These are phyloP conservation scores for Blastobotrys robertii DNA, from an alignment of 805 yeast genomes.

Conservation along the genomic window DNA sequence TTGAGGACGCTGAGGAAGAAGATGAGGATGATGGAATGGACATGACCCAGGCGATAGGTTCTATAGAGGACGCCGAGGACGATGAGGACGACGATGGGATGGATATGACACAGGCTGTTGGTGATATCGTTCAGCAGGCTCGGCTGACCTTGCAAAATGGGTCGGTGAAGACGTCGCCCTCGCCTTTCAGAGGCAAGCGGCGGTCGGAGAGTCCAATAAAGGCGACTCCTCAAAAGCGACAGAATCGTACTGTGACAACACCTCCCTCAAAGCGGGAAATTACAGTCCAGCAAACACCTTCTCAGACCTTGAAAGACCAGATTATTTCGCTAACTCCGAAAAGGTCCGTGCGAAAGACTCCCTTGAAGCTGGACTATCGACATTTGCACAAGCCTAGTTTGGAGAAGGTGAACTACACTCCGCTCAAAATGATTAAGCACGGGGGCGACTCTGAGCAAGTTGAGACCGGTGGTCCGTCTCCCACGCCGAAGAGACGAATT, in stretches of 20 bases:
- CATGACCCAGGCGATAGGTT: neutral
- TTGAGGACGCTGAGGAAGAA: neutral
- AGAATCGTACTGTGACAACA: too few species aligned
- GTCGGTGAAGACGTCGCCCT: neutral
- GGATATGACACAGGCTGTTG: neutral
- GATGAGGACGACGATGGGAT: neutral
- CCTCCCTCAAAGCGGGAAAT: too few species aligned
- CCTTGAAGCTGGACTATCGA: neutral
- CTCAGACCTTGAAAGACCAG: slow-evolving; percentile 2
- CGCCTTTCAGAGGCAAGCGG: neutral
- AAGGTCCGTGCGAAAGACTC: slow-evolving; percentile 1
- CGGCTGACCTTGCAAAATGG: neutral
- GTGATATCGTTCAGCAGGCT: neutral
- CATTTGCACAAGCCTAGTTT: neutral
- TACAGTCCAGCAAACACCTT: slow-evolving; percentile 4
- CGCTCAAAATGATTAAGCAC: neutral
- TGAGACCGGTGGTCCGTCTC: neutral
- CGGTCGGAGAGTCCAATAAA: neutral
- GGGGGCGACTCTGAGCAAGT: neutral
- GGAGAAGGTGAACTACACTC: slow-evolving; percentile 1
- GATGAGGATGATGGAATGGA: slow-evolving; percentile 2
- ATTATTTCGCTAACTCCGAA: slow-evolving; percentile 9
- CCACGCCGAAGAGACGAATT: neutral
- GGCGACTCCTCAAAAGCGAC: too few species aligned
- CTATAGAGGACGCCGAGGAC: neutral